A percentile compares a stretch with the other conserved stretches of the same genome.
phyloP scores from a whole-genome alignment of 2,329 filamentous ascomycete species.

The Cercospora citrullina region DNA sequence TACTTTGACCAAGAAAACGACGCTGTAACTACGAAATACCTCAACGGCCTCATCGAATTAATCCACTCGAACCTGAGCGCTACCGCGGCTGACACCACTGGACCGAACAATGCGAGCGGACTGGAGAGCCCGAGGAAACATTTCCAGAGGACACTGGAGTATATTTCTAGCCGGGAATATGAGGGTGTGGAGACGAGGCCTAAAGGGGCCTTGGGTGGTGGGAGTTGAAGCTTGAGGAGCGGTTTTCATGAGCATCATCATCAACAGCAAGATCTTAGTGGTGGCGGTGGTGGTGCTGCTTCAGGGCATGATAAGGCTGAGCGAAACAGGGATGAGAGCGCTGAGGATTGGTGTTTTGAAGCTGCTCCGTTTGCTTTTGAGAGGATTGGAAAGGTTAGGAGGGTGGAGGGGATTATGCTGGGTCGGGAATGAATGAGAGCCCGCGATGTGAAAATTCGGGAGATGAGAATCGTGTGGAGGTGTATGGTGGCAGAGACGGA shows the following conservation, averaged over 20 bases:
- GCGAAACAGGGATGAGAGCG: background rate
- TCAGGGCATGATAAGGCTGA: background rate
- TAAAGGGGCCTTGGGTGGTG: conserved; percentile 4
- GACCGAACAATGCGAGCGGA: conserved; percentile 74
- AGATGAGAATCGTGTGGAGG: background rate
- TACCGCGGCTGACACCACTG: background rate
- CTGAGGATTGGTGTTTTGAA: conserved; percentile 4
- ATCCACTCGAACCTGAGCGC: conserved; percentile 94
- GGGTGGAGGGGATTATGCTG: conserved; percentile 1
- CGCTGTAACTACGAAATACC: conserved; percentile 94
- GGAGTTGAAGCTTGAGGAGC: conserved; percentile 12
- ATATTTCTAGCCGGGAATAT: conserved; percentile 87
- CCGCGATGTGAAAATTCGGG: background rate
- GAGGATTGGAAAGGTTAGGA: conserved; percentile 6
- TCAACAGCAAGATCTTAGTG: background rate
- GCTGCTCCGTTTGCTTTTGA: conserved; percentile 4
- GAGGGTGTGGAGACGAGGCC: conserved; percentile 80
- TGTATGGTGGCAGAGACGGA: background rate
- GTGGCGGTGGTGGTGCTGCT: background rate
- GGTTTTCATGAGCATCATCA: conserved; percentile 3
- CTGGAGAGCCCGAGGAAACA: conserved; percentile 90
- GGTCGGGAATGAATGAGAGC: background rate
- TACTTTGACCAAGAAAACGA: conserved; percentile 99
- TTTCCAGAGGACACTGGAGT: conserved; percentile 91
- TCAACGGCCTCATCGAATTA: conserved; percentile 96